Percentiles rank a stretch among this genome's conserved stretches.
Conservation (phyloP, 805 yeast genomes). For the Lachancea dasiensis region DNA sequence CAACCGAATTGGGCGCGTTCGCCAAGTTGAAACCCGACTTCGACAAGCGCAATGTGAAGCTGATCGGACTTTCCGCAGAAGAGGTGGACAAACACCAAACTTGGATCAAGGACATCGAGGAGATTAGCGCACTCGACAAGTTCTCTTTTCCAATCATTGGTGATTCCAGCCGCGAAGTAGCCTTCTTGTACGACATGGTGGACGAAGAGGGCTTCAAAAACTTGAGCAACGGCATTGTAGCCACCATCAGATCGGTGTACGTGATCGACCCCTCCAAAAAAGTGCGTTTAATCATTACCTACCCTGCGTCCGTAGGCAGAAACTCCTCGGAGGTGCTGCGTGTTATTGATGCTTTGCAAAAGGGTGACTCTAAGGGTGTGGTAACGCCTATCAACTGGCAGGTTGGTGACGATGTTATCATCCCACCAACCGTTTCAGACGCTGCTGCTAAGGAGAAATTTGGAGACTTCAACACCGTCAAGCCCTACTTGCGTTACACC, state of each 20-base stretch:
- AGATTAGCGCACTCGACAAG: constrained; percentile 61
- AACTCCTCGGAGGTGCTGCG: constrained; percentile 89
- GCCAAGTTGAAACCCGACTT: constrained; percentile 86
- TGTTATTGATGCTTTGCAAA: constrained; percentile 82
- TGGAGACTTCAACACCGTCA: constrained; percentile 79
- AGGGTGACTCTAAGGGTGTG: constrained; percentile 74
- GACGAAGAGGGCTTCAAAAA: constrained; percentile 79
- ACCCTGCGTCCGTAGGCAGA: constrained; percentile 94
- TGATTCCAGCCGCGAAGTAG: constrained; percentile 78
- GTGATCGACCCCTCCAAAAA: constrained; percentile 87
- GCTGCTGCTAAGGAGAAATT: constrained; percentile 75
- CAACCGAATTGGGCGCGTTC: constrained; percentile 93
- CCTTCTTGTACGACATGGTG: constrained; percentile 80
- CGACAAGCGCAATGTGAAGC: constrained; percentile 74
- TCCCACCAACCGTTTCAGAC: constrained; percentile 79
- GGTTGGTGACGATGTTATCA: constrained; percentile 84
- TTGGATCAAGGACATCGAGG: constrained; percentile 92
- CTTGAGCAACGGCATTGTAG: constrained; percentile 64
- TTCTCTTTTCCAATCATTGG: constrained; percentile 89
- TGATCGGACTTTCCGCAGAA: constrained; percentile 88
- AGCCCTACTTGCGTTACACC: constrained; percentile 83
- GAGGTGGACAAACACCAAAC: constrained; percentile 69
- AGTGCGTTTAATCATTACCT: constrained; percentile 77
- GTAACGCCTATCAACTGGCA: constrained; percentile 93
- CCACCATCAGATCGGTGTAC: constrained; percentile 89